A percentile compares a stretch with the other conserved stretches of the same genome.
These are phyloP conservation scores for Sporothrix globosa DNA, from an alignment of 2,329 filamentous ascomycete species.

Conservation along the genomic window DNA sequence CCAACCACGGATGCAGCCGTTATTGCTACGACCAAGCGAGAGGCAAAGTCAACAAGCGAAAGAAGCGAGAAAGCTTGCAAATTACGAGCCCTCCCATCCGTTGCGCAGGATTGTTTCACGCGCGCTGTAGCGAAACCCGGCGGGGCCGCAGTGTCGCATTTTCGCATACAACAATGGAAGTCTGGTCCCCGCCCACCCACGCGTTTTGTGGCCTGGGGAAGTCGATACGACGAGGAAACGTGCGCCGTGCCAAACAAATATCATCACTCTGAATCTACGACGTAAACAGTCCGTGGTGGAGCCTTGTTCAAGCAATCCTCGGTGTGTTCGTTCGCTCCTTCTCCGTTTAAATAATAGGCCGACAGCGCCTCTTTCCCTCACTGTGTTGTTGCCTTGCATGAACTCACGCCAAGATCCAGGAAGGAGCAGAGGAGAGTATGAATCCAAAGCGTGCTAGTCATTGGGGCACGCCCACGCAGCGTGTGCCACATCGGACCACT, in stretches of 20 bases:
- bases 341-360: neutral
- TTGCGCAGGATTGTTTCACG: slow-evolving; percentile 23
- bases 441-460: neutral
- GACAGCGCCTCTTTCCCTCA: neutral
- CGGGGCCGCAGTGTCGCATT: slow-evolving; percentile 20
- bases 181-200: neutral
- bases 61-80: slow-evolving; percentile 13
- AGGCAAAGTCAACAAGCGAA: neutral
- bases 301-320: neutral
- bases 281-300: neutral
- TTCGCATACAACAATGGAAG: too few species aligned
- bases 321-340: neutral
- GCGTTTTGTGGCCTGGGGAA: slow-evolving; percentile 1
- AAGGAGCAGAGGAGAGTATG: neutral
- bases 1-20: slow-evolving; percentile 1
- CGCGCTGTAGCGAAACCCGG: slow-evolving; percentile 22
- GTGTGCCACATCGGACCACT: neutral
- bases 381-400: neutral
- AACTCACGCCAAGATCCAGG: neutral
- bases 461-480: neutral
- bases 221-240: slow-evolving; percentile 19
- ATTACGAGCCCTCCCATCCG: slow-evolving; percentile 18
- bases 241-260: slow-evolving; percentile 1
- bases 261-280: neutral
- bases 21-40: neutral